Conservation (phyloP, 352 stramenopile species). For the Phytophthora gonapodyides region DNA sequence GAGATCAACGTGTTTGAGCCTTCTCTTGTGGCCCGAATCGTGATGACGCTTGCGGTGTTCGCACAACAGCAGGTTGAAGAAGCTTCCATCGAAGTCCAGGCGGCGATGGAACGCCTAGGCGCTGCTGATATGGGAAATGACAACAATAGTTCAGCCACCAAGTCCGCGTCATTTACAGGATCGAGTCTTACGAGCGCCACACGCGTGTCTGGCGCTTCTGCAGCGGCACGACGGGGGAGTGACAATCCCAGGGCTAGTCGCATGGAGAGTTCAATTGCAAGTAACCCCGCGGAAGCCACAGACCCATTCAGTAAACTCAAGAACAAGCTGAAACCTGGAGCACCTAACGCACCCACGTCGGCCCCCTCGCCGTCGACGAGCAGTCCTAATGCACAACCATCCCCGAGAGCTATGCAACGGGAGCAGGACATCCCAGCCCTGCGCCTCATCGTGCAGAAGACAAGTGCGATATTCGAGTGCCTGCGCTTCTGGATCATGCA, state of each 20-base stretch:
- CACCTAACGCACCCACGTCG: slow-evolving; percentile 33
- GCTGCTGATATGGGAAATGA: slow-evolving; percentile 23
- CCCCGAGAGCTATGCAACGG: slow-evolving; percentile 13
- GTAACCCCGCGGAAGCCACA: slow-evolving; percentile 38
- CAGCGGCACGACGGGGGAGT: slow-evolving; percentile 42
- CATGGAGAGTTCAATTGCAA: slow-evolving; percentile 35
- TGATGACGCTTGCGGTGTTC: slow-evolving; percentile 87
- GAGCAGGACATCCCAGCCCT: slow-evolving; percentile 74
- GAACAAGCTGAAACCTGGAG: slow-evolving; percentile 56
- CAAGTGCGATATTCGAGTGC: slow-evolving; percentile 84
- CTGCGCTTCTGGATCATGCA: slow-evolving; percentile 88
- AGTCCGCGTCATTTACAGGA: slow-evolving; percentile 40
- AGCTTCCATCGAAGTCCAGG: slow-evolving; percentile 85
- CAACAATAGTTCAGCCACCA: slow-evolving; percentile 22
- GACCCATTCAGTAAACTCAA: slow-evolving; percentile 78
- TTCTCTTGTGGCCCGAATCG: slow-evolving; percentile 73
- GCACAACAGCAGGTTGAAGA: slow-evolving; percentile 89
- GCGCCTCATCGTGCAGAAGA: slow-evolving; percentile 83
- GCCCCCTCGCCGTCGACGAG: slow-evolving; percentile 46
- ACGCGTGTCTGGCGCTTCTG: slow-evolving; percentile 12
- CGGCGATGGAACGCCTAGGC: slow-evolving; percentile 66
- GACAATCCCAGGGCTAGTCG: slow-evolving; percentile 53
- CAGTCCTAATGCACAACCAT: slow-evolving; percentile 24
- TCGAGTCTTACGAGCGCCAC: slow-evolving; percentile 33
- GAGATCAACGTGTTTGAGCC: slow-evolving; percentile 73